Conservation (phyloP, 2,329 filamentous ascomycete genomes). For the Pseudogymnoascus sp. region DNA sequence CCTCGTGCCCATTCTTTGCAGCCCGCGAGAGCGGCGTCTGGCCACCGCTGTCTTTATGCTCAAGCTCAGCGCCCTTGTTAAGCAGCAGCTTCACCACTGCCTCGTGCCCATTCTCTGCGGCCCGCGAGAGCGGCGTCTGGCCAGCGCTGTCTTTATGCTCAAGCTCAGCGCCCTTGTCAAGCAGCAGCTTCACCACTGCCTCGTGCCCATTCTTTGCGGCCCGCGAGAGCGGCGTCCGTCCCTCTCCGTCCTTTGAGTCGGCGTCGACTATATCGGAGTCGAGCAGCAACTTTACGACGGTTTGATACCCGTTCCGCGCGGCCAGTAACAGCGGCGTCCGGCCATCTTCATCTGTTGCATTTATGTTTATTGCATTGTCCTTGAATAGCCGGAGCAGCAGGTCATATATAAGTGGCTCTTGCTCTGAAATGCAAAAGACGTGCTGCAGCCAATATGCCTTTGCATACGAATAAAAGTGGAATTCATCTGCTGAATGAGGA, state of each 20-base stretch:
- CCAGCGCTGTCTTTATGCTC: background rate
- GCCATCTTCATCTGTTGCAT: slow-evolving; percentile 8
- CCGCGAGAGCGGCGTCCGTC: background rate
- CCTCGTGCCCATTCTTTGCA: background rate
- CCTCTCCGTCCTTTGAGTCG: background rate
- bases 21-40: background rate
- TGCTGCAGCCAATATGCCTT: slow-evolving; percentile 1
- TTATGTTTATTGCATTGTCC: slow-evolving; percentile 3
- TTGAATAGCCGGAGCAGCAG: background rate
- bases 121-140: background rate
- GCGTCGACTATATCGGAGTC: slow-evolving; percentile 1
- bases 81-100: background rate
- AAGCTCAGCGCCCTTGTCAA: background rate
- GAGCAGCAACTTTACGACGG: background rate
- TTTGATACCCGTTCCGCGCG: slow-evolving; percentile 4
- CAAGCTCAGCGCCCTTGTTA: background rate
- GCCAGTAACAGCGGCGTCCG: background rate
- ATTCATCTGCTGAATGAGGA: slow-evolving; percentile 6
- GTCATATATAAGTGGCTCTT: background rate
- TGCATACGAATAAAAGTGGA: slow-evolving; percentile 13
- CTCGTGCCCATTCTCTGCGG: background rate
- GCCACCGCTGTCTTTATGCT: background rate
- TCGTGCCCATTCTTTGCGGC: background rate
- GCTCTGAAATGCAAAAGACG: background rate
- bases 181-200: background rate